Evolutionary conservation across 169 alveolate species (phyloP), one percentile per base, ranked within the genome.

Genomic region (Eimeria falciformis): DNA sequence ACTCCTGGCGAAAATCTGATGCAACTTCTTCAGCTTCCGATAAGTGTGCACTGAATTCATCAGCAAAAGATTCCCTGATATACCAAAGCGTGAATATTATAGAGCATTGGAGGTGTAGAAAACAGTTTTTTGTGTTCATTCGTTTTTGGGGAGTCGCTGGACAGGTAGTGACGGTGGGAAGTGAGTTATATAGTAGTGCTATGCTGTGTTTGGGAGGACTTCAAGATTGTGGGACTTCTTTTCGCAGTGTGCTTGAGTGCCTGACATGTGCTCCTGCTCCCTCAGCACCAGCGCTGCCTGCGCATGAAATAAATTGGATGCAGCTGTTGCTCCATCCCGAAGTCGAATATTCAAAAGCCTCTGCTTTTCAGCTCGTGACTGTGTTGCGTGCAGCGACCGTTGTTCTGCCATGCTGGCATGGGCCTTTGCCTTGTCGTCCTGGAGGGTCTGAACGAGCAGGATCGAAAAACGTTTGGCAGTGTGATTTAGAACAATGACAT

Each of bases 231-330:
- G 40, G 40, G 40, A 33, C 40, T 33, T 33, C 40, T 33, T 33
- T 33, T 33, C 40, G 2, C 40, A 33, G 40, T 33, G 40, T 33
- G 40, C 40, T 33, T 33, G 40, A 21, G 17, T 53, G 17, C 27
- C 81, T 7, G 14, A 69, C 81, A 37, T 69, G 21, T 69, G 81
- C 53, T 69, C 53, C 53, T 69, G 23, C 53, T 69, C 81, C 27
- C 81, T 1, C 12, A 69, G 53, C 27, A 69, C 81, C 12, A 69
- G 81, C 7, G 81, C 81, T 17, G 55, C 81, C 14, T 69, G 81
- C 7, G 55, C 12, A 11, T 69, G 81, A 11, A 69, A 53, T 12
- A 69, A 23, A 11, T 14, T 29, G 17, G 81, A 45, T 33, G 81
- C 81, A 9, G 81, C 46, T 14, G 46, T 47, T 37, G 81, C 81